Base-by-base conservation (phyloP, 345 rosid genomes). In the Corchorus capsularis region DNA sequence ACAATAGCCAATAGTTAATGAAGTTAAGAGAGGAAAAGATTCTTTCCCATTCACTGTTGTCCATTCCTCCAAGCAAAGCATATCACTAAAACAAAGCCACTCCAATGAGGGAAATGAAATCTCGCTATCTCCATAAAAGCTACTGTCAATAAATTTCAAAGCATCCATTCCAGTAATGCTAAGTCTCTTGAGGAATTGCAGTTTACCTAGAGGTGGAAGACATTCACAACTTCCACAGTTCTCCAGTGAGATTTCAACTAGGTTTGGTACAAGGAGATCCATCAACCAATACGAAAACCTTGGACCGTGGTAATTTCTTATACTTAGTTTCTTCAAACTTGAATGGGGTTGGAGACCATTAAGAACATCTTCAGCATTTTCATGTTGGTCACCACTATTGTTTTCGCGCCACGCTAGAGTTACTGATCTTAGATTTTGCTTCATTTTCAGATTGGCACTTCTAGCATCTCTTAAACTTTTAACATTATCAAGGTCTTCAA, bases 171-270 rank as follows among this genome's bases (percentile, higher is more conserved):
- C 22, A 0, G 0, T 0, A 27, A 72, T 13, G 11, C 3, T 56
- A 2, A 72, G 65, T n/a, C 1, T 11, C 41, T 56, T 56, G 0
- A 72, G 61, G 73, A 69, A 52, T 8, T 43, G 6, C 17, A 69
- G 17, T 16, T 69, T 69, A 11, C 62, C 73, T 15, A 70, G 27
- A 35, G 73, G 73, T 27, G 73, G 61, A 16, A 72, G 75, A 15
- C 41, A 41, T 0, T 72, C 19, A 16, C 65, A 72, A 41, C 53
- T 41, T 39, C 0, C 20, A 50, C 43, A 49, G 4, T 43, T 59
- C 27, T 27, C 27, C 27, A 27, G 27, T 27, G 27, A 27, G 27
- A 27, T 27, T 27, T 27, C 27, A 27, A 27, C 1, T 27, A 27
- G 27, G 27, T 27, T 27, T 27, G 27, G 27, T 27, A 27, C 27